Evolutionary conservation across 2,329 filamentous ascomycete species (phyloP), one percentile per base, ranked within the genome.

Genomic region (Gremmenia infestans): DNA sequence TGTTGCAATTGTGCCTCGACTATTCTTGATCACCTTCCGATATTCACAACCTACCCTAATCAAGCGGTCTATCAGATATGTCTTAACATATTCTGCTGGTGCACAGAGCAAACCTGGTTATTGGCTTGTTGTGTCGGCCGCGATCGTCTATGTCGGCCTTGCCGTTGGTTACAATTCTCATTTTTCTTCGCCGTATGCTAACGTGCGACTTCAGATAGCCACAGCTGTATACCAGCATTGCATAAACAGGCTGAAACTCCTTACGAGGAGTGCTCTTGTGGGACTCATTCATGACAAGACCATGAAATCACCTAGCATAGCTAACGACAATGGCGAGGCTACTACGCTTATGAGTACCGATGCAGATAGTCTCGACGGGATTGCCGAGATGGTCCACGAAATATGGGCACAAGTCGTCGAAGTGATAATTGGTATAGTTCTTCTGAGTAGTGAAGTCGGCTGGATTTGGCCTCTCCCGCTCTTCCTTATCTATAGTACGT

Each of bases 391-490:
- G 70, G 56, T 74, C 14, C 74, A 77, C 48, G 75, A 77, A 43
- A 70, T 68, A 0, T 77, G 74, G 73, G 75, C 71, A 0, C 68
- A 74, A 14, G 39, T 70, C 1, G n/a, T 77, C 0, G 76, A 78
- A 54, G 70, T 77, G 0, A 39, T 70, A 0, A 63, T 78, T 37
- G 76, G 74, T 1, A 67, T 75, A 2, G 48, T 54, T 6, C 65
- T 78, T 51, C 58, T 79, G 2, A 67, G 70, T 7, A 57, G 56
- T 12, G 59, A 76, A 57, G 70, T 78, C 4, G 72, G 74, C 11
- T 77, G 74, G 73, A 55, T 77, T 4, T 76, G 69, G 61, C 71
- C 70, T 0, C 58, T 77, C 11, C 75, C 74, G 0, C 57, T 76
- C 2, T 55, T 72, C 3, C 58, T 76, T n/a, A 75, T 77, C 2